Evolutionary conservation across 2,329 filamentous ascomycete species (phyloP).

Genomic region (Septoria linicola): DNA sequence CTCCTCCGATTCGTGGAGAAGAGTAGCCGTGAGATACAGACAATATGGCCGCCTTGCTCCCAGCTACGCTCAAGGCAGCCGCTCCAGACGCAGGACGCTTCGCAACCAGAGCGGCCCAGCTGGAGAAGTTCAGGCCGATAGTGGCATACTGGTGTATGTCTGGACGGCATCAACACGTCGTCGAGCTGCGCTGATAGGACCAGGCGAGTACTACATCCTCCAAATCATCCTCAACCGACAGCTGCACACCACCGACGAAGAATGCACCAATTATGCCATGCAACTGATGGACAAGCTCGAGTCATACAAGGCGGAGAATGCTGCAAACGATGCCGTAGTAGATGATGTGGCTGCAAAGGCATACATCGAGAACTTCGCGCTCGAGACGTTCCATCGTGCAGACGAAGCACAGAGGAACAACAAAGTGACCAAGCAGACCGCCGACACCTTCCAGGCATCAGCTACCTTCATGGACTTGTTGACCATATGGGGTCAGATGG

Average conservation of each 20-base stretch:
- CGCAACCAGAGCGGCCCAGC: conserved; percentile 76
- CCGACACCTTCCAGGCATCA: conserved; percentile 88
- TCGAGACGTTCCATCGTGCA: conserved; percentile 81
- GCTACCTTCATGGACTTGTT: conserved; percentile 88
- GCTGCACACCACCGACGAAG: conserved; percentile 75
- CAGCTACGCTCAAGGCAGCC: conserved; percentile 64
- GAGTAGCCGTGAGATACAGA: no score
- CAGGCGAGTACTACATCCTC: conserved; percentile 87
- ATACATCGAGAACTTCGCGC: conserved; percentile 90
- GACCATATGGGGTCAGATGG: conserved; percentile 75
- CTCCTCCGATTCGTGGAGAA: no score
- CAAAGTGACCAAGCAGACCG: conserved; percentile 68
- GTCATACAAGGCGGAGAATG: conserved; percentile 70
- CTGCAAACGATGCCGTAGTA: conserved; percentile 75
- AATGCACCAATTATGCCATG: conserved; percentile 77
- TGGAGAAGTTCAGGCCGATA: conserved; percentile 80
- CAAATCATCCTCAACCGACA: conserved; percentile 83
- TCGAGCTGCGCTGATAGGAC: conserved; percentile 7
- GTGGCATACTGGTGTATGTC: conserved; percentile 91
- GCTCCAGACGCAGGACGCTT: conserved; percentile 81
- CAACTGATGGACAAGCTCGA: conserved; percentile 90
- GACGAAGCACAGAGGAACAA: conserved; percentile 79
- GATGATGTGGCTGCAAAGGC: conserved; percentile 86
- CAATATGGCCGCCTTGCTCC: conserved; percentile 69
- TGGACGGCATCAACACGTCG: conserved; percentile 13